Conservation (phyloP, 1,284 basidiomycete genomes). For the Athelia sp. region DNA sequence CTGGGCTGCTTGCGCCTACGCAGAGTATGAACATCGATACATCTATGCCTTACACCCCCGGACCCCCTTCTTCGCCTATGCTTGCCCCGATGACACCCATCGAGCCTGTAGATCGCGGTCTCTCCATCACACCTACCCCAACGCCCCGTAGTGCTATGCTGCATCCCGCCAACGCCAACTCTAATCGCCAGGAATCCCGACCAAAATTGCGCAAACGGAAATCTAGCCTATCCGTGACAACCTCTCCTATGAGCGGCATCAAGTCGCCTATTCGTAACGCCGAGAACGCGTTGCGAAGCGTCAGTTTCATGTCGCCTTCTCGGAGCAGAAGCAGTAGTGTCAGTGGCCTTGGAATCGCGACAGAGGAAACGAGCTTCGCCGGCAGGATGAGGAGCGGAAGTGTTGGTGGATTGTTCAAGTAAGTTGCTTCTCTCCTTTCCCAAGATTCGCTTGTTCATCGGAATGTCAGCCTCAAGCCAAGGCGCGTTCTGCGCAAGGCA, state of each 20-base stretch:
- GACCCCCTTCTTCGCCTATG: constrained; percentile 29
- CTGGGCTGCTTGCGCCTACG: constrained; percentile 48
- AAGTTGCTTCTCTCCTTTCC: constrained; percentile 11
- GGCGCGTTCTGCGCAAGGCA: constrained; percentile 25
- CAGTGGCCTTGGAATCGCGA: constrained; percentile 17
- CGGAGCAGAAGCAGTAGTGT: constrained; percentile 40
- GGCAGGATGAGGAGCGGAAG: constrained; percentile 48
- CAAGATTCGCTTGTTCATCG: constrained; percentile 6
- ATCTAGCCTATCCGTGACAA: constrained; percentile 45
- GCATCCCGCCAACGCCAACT: not conserved
- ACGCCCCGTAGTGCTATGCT: constrained; percentile 6
- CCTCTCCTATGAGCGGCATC: constrained; percentile 42
- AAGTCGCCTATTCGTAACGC: constrained; percentile 46
- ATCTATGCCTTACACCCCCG: constrained; percentile 21
- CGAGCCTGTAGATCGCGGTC: constrained; percentile 18
- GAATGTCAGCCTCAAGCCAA: constrained; percentile 17
- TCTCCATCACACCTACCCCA: constrained; percentile 12
- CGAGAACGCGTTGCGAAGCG: constrained; percentile 39
- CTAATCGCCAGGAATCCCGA: constrained; percentile 9
- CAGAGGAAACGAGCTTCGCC: constrained; percentile 32
- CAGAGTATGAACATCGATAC: constrained; percentile 10
- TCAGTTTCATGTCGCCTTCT: constrained; percentile 27
- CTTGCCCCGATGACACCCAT: constrained; percentile 30
- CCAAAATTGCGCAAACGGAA: constrained; percentile 43
- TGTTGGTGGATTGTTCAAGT: constrained; percentile 29